phyloP scores from a whole-genome alignment of 495 filamentous ascomycete genomes.

The Penicillium argentinense region DNA sequence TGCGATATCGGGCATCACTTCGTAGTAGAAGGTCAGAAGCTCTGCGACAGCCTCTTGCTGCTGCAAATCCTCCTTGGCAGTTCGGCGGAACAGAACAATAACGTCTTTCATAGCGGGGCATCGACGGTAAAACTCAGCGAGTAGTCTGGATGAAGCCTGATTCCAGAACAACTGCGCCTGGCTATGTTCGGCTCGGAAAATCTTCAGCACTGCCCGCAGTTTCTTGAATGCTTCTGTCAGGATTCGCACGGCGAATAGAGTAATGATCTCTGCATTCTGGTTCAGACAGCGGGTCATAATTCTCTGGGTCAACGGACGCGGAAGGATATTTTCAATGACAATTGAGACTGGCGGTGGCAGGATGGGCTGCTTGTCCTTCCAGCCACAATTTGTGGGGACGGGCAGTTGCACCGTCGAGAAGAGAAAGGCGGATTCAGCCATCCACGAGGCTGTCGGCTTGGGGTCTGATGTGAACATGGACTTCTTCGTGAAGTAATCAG shows the following conservation, averaged over 20 bases:
- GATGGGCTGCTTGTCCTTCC: slow-evolving; percentile 45
- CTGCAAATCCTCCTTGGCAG: slow-evolving; percentile 63
- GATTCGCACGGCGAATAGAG: slow-evolving; percentile 78
- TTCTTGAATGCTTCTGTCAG: slow-evolving; percentile 78
- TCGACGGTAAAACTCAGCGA: slow-evolving; percentile 72
- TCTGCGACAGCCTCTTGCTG: slow-evolving; percentile 76
- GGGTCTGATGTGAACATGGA: slow-evolving; percentile 84
- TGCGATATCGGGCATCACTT: slow-evolving; percentile 75
- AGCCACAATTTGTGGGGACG: slow-evolving; percentile 69
- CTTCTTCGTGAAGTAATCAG: slow-evolving; percentile 79
- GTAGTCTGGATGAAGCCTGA: slow-evolving; percentile 61
- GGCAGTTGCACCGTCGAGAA: slow-evolving; percentile 74
- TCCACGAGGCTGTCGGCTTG: slow-evolving; percentile 88
- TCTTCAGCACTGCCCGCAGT: slow-evolving; percentile 54
- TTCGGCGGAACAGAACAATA: slow-evolving; percentile 64
- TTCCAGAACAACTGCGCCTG: slow-evolving; percentile 57
- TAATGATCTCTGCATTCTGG: slow-evolving; percentile 70
- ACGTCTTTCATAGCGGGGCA: slow-evolving; percentile 78
- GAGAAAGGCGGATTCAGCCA: slow-evolving; percentile 85
- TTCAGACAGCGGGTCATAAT: slow-evolving; percentile 74
- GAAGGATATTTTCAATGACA: slow-evolving; percentile 81
- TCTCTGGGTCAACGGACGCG: slow-evolving; percentile 76
- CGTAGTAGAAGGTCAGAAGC: slow-evolving; percentile 75
- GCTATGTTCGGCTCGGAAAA: slow-evolving; percentile 40
- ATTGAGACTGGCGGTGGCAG: slow-evolving; percentile 74